Percentiles rank a stretch among this genome's conserved stretches.
Conservation (phyloP, 1,284 basidiomycete genomes). For the Sporisorium reilianum region DNA sequence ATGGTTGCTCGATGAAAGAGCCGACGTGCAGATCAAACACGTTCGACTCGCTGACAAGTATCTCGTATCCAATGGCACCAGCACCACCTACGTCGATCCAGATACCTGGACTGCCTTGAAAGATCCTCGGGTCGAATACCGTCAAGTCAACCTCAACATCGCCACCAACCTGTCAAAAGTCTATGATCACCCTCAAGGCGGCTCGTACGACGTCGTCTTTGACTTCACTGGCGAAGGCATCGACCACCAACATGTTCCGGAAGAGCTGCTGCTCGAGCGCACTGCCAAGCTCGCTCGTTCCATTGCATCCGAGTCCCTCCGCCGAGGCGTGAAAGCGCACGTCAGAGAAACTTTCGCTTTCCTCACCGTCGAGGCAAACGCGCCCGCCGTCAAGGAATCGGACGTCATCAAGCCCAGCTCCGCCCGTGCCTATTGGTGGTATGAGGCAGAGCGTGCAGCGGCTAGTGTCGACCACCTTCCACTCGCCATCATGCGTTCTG, state of each 20-base stretch:
- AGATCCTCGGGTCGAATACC: slow-evolving; percentile 55
- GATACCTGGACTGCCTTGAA: slow-evolving; percentile 35
- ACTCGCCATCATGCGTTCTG: slow-evolving; percentile 52
- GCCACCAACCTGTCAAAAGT: slow-evolving; percentile 24
- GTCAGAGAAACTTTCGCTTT: slow-evolving; percentile 52
- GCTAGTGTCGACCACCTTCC: slow-evolving; percentile 43
- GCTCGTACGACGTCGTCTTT: slow-evolving; percentile 53
- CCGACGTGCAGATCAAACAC: slow-evolving; percentile 27
- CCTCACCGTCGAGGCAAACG: slow-evolving; percentile 41
- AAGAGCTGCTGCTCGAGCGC: slow-evolving; percentile 50
- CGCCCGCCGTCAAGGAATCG: slow-evolving; percentile 34
- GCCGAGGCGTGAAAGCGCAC: slow-evolving; percentile 45
- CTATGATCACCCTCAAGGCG: slow-evolving; percentile 36
- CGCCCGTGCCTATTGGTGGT: slow-evolving; percentile 51
- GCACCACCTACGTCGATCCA: slow-evolving; percentile 49
- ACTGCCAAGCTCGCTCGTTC: slow-evolving; percentile 48
- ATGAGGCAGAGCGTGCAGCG: slow-evolving; percentile 56
- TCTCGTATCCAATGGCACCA: slow-evolving; percentile 34
- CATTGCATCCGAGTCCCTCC: slow-evolving; percentile 37
- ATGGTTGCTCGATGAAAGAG: slow-evolving; percentile 34
- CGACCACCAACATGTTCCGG: slow-evolving; percentile 28
- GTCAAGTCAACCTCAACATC: slow-evolving; percentile 53
- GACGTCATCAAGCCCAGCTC: slow-evolving; percentile 40
- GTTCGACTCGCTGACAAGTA: slow-evolving; percentile 59
- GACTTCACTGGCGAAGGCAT: slow-evolving; percentile 60